Evolutionary conservation across 208 protist species (phyloP).

Genomic region (Leishmania braziliensis): DNA sequence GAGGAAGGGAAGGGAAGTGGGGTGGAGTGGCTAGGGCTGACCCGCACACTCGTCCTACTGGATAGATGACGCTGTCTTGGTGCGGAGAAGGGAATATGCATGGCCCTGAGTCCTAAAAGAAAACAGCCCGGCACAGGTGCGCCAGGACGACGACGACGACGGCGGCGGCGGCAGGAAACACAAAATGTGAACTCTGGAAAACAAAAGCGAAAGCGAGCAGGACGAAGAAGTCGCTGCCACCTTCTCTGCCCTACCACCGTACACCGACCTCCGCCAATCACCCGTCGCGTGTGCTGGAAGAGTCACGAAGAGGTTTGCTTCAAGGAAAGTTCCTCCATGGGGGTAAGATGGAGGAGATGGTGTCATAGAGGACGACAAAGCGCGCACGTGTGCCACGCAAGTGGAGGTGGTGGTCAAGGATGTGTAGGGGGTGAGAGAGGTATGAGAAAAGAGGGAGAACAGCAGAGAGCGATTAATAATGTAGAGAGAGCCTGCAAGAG

Average conservation of each 20-base stretch:
- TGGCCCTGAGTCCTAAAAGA: neutral
- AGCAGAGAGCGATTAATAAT: neutral
- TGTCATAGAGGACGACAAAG: neutral
- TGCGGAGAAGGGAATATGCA: neutral
- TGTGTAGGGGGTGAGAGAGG: neutral
- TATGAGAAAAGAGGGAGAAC: neutral
- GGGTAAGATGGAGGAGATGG: neutral
- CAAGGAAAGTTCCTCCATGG: neutral
- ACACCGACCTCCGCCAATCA: neutral
- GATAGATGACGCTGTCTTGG: neutral
- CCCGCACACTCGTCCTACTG: neutral
- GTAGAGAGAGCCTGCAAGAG: neutral
- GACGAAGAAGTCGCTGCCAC: neutral
- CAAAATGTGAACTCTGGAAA: neutral
- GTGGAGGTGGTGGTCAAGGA: neutral
- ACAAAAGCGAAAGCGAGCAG: neutral
- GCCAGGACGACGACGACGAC: neutral
- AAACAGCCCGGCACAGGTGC: neutral
- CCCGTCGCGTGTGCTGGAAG: neutral
- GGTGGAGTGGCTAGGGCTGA: neutral
- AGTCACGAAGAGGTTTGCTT: neutral
- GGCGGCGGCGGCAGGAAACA: neutral
- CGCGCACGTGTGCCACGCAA: neutral
- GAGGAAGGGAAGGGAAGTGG: neutral
- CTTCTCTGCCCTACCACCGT: neutral